phyloP scores from a whole-genome alignment of 2,329 filamentous ascomycete species.

The Achaetomium macrosporum region DNA sequence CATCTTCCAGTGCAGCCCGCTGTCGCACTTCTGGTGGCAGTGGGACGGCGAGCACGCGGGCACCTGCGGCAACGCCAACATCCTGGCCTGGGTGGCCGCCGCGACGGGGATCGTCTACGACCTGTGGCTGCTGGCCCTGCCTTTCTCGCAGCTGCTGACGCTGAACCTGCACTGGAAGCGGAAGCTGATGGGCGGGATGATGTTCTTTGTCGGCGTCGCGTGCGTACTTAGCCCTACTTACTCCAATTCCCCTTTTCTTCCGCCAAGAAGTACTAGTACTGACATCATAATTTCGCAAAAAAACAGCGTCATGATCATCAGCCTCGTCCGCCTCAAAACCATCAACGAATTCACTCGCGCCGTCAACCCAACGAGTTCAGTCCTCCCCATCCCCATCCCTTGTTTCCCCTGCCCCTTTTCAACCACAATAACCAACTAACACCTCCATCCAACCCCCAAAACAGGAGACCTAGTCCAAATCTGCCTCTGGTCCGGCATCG shows the following conservation, averaged over 20 bases:
- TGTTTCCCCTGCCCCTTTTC: not conserved
- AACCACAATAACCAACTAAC: not conserved
- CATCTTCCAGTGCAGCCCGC: constrained; percentile 47
- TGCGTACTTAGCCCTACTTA: constrained; percentile 12
- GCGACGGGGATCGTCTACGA: constrained; percentile 49
- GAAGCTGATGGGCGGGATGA: constrained; percentile 40
- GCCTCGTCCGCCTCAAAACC: constrained; percentile 22
- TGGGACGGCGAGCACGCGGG: constrained; percentile 46
- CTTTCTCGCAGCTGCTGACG: constrained; percentile 38
- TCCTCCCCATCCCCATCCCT: not conserved
- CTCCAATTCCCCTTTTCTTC: not conserved
- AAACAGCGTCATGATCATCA: constrained; percentile 21
- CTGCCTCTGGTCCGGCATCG: constrained; percentile 22
- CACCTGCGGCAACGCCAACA: constrained; percentile 44
- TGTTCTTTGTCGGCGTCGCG: constrained; percentile 43
- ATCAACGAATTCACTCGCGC: constrained; percentile 20
- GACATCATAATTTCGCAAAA: not conserved
- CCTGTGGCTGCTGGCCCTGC: constrained; percentile 46
- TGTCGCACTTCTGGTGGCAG: constrained; percentile 46
- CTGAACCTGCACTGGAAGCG: constrained; percentile 42
- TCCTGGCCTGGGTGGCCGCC: constrained; percentile 46
- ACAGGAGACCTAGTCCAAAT: constrained; percentile 22
- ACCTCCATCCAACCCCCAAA: not conserved
- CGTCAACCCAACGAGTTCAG: constrained; percentile 22
- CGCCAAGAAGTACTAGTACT: not conserved